These are phyloP conservation scores for Leccinum fibrillosum DNA, from an alignment of 768 basidiomycete species.

Conservation along the genomic window DNA sequence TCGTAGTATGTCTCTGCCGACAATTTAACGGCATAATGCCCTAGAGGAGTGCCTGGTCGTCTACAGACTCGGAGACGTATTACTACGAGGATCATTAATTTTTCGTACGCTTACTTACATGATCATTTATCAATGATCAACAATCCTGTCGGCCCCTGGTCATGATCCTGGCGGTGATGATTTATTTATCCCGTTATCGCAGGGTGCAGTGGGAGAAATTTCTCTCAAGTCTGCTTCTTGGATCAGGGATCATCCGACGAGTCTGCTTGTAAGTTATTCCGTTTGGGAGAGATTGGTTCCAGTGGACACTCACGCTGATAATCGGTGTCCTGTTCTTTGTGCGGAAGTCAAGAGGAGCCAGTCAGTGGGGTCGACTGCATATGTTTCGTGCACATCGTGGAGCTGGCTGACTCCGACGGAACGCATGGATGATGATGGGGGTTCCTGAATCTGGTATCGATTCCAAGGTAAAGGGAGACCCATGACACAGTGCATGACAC, in stretches of 20 bases:
- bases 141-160: background rate
- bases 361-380: background rate
- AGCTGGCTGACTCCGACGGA: background rate
- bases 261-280: background rate
- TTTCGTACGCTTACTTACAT: background rate
- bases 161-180: background rate
- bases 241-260: background rate
- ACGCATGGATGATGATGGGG: background rate
- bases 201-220: background rate
- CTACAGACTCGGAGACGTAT: background rate
- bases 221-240: background rate
- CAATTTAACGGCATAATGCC: background rate
- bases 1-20: background rate
- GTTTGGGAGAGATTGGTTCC: background rate
- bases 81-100: background rate
- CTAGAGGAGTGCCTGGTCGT: background rate
- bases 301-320: constrained; percentile 1
- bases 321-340: background rate
- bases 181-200: background rate
- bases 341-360: background rate
- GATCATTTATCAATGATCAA: background rate
- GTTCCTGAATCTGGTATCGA: background rate
- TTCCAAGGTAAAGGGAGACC: background rate
- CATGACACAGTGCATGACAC: background rate
- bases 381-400: background rate